Evolutionary conservation across 768 basidiomycete species (phyloP).

Genomic region (Sistotremastrum niveocremeum): DNA sequence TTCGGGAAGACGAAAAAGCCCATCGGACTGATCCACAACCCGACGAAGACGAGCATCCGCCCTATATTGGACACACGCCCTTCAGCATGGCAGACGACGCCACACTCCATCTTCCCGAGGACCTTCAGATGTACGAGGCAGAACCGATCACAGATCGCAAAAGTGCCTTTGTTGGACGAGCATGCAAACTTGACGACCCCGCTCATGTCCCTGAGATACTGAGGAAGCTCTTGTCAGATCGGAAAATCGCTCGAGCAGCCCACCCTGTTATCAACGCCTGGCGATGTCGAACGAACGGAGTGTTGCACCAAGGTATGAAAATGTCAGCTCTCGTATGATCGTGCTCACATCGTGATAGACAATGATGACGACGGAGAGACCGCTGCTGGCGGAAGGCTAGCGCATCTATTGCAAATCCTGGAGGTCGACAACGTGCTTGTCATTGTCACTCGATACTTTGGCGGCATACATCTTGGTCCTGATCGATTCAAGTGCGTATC

Average conservation of each 20-base stretch:
- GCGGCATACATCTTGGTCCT: slow-evolving; percentile 81
- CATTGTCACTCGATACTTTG: slow-evolving; percentile 87
- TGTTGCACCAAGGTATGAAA: slow-evolving; percentile 59
- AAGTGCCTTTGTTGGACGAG: slow-evolving; percentile 75
- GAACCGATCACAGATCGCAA: slow-evolving; percentile 81
- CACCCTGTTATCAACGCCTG: slow-evolving; percentile 77
- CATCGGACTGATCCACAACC: neutral
- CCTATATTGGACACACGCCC: slow-evolving; percentile 8
- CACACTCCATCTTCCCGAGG: slow-evolving; percentile 32
- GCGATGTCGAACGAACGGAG: slow-evolving; percentile 53
- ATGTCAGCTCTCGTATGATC: neutral
- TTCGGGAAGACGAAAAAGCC: slow-evolving; percentile 35
- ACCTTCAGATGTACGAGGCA: slow-evolving; percentile 52
- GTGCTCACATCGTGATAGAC: slow-evolving; percentile 31
- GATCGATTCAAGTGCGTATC: slow-evolving; percentile 51
- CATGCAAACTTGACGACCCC: slow-evolving; percentile 66
- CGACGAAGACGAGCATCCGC: neutral
- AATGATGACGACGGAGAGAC: slow-evolving; percentile 94
- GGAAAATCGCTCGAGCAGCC: slow-evolving; percentile 58
- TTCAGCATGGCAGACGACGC: slow-evolving; percentile 1
- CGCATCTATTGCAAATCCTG: slow-evolving; percentile 81
- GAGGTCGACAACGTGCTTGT: slow-evolving; percentile 78
- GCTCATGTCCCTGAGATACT: slow-evolving; percentile 45
- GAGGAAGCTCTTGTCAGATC: slow-evolving; percentile 53
- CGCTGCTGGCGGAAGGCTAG: slow-evolving; percentile 80